These are phyloP conservation scores for Chalciporus sp. DNA, from an alignment of 1,284 basidiomycete species.

Conservation along the genomic window DNA sequence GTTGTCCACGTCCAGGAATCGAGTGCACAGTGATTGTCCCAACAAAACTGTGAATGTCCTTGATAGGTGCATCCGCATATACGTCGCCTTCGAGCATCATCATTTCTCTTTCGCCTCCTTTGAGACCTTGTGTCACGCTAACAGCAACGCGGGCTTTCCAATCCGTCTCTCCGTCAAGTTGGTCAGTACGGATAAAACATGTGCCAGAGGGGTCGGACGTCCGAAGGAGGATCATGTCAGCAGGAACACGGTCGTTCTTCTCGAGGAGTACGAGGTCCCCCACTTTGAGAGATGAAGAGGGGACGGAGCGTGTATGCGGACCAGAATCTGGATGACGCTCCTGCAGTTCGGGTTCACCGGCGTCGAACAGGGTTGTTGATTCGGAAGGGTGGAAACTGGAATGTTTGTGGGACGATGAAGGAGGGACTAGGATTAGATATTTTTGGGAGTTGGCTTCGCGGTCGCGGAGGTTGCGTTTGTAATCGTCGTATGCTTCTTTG, in stretches of 20 bases:
- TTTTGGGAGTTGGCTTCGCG: slow-evolving; percentile 93
- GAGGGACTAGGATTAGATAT: slow-evolving; percentile 79
- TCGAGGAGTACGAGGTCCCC: slow-evolving; percentile 92
- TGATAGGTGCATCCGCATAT: slow-evolving; percentile 93
- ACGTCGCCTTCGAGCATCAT: slow-evolving; percentile 80
- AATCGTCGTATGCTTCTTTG: slow-evolving; percentile 99
- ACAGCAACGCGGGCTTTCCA: slow-evolving; percentile 97
- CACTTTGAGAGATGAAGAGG: slow-evolving; percentile 87
- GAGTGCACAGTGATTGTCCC: slow-evolving; percentile 86
- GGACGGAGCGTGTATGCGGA: slow-evolving; percentile 74
- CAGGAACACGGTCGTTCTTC: slow-evolving; percentile 97
- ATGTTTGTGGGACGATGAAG: slow-evolving; percentile 40
- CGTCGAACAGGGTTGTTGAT: slow-evolving; percentile 22
- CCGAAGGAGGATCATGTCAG: slow-evolving; percentile 89
- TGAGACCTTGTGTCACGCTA: slow-evolving; percentile 21
- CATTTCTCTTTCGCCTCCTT: slow-evolving; percentile 55
- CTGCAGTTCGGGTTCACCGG: slow-evolving; percentile 21
- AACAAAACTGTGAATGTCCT: slow-evolving; percentile 96
- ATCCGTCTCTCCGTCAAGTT: slow-evolving; percentile 98
- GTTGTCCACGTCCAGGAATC: slow-evolving; percentile 42
- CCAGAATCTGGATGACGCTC: slow-evolving; percentile 33
- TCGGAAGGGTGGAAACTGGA: slow-evolving; percentile 32
- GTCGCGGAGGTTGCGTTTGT: slow-evolving; percentile 90
- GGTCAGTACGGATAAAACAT: slow-evolving; percentile 97
- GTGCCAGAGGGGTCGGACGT: slow-evolving; percentile 89